Percentiles rank a stretch among this genome's conserved stretches.
phyloP scores from a whole-genome alignment of 208 protist genomes.

The Kentomonas sorsogonicus region DNA sequence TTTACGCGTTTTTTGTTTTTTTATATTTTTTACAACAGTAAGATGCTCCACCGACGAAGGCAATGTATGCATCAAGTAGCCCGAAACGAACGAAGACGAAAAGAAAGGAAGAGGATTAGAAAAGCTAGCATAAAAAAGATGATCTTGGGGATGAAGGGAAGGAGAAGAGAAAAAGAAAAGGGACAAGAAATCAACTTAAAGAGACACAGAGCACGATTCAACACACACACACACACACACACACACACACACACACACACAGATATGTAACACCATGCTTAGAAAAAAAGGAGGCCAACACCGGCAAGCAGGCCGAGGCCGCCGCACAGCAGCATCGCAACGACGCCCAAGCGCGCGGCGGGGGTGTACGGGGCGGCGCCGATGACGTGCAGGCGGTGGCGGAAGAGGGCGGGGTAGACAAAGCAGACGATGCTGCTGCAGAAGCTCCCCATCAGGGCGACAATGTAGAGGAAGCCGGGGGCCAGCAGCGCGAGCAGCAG shows the following conservation, averaged over 20 bases:
- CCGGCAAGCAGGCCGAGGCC: conserved; percentile 32
- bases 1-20: no score
- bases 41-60: no score
- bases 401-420: conserved; percentile 55
- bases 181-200: no score
- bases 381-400: conserved; percentile 36
- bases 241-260: background rate
- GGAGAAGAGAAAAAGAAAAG: no score
- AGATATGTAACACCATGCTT: background rate
- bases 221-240: no score
- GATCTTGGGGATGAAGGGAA: no score
- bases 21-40: no score
- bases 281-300: conserved; percentile 16
- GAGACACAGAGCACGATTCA: no score
- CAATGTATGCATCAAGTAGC: no score
- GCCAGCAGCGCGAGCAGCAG: conserved; percentile 37
- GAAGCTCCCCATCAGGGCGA: conserved; percentile 52
- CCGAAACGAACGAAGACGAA: no score
- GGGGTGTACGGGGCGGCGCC: conserved; percentile 31
- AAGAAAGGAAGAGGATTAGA: no score
- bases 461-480: conserved; percentile 52
- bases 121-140: no score
- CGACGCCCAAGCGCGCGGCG: conserved; percentile 24
- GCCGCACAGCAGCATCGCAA: conserved; percentile 41
- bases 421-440: conserved; percentile 70